These are phyloP conservation scores for Alternaria ethzedia DNA, from an alignment of 2,329 filamentous ascomycete genomes.

Conservation along the genomic window DNA sequence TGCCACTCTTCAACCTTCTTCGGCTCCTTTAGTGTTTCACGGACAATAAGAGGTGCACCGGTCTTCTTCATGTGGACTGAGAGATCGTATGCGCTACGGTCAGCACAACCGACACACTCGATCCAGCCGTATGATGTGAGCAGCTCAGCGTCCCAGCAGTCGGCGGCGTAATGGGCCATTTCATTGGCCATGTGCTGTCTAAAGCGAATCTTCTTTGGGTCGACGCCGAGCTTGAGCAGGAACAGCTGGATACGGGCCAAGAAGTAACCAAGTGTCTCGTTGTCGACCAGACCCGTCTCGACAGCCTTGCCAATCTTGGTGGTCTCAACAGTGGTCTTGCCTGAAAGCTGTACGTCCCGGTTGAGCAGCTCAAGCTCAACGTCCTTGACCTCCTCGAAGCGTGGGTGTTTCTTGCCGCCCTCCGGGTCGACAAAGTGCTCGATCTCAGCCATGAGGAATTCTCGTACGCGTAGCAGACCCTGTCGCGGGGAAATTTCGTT, in stretches of 20 bases:
- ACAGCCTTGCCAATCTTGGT: constrained; percentile 88
- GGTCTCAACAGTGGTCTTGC: constrained; percentile 76
- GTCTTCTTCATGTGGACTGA: constrained; percentile 93
- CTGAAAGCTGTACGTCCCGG: constrained; percentile 82
- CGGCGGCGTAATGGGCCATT: constrained; percentile 92
- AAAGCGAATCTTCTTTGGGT: constrained; percentile 88
- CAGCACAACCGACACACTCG: constrained; percentile 96
- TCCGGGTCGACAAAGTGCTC: constrained; percentile 97
- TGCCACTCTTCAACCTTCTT: constrained; percentile 85
- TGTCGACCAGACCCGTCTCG: constrained; percentile 81
- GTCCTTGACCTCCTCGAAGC: constrained; percentile 85
- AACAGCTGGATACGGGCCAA: constrained; percentile 92
- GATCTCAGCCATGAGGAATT: constrained; percentile 99
- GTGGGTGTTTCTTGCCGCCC: constrained; percentile 90
- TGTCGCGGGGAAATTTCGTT: constrained; percentile 96
- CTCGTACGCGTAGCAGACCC: constrained; percentile 89
- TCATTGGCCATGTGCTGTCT: constrained; percentile 94
- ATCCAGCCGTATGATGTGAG: constrained; percentile 95
- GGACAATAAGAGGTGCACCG: constrained; percentile 81
- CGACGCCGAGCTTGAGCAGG: constrained; percentile 85
- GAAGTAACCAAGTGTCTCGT: constrained; percentile 98
- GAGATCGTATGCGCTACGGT: constrained; percentile 93
- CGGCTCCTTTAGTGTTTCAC: constrained; percentile 80
- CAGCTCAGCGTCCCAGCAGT: constrained; percentile 98
- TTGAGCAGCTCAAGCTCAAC: constrained; percentile 84